Percentiles rank a stretch among this genome's conserved stretches.
Conservation (phyloP, 2,329 filamentous ascomycete species). For the Spiromastix sp. region DNA sequence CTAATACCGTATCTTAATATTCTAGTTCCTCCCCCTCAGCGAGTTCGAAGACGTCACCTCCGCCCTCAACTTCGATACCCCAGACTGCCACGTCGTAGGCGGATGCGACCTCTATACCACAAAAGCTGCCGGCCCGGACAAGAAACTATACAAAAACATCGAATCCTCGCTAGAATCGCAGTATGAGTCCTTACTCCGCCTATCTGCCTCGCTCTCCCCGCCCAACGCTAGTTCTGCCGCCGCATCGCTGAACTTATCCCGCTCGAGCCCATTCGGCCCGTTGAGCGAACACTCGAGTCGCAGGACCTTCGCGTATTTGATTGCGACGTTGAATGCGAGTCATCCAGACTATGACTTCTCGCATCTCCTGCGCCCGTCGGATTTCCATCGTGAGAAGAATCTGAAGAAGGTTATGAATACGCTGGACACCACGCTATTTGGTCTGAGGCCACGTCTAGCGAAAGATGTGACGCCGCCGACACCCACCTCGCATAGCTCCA, state of each 20-base stretch:
- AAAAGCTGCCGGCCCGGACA: constrained; percentile 88
- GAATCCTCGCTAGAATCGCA: constrained; percentile 84
- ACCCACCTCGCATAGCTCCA: constrained; percentile 30
- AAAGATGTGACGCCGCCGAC: constrained; percentile 31
- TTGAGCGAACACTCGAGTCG: constrained; percentile 81
- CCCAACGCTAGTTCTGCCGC: constrained; percentile 64
- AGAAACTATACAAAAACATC: constrained; percentile 95
- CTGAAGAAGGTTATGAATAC: constrained; percentile 74
- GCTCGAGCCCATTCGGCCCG: constrained; percentile 84
- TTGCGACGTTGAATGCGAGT: constrained; percentile 90
- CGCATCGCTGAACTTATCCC: constrained; percentile 59
- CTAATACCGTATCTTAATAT: too few relatives aligned
- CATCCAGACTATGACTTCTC: constrained; percentile 98
- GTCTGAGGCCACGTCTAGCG: constrained; percentile 58
- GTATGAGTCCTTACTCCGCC: constrained; percentile 75
- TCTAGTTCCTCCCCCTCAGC: constrained; percentile 85
- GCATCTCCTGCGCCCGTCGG: constrained; percentile 73
- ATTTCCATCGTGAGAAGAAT: constrained; percentile 79
- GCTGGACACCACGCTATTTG: constrained; percentile 78
- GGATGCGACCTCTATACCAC: constrained; percentile 96
- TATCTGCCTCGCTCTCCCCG: constrained; percentile 79
- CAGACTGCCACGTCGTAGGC: constrained; percentile 83
- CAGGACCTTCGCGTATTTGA: constrained; percentile 88
- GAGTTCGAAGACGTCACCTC: constrained; percentile 87
- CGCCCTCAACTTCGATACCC: constrained; percentile 90